Evolutionary conservation across 306 rosid genomes (phyloP).

Genomic region (Cucumis sativus): Cucumber_9930_V3 NC_026655.2:21723501-21724000

Average conservation of each 20-base stretch:
- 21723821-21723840: neutral
- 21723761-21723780: neutral
- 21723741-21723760: neutral
- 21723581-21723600: neutral
- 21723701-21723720: neutral
- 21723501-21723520: neutral
- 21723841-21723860: neutral
- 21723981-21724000: neutral
- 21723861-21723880: neutral
- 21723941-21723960: neutral
- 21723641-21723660: neutral
- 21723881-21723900: neutral
- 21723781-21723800: neutral
- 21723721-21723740: neutral
- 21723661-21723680: neutral
- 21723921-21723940: neutral
- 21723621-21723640: neutral
- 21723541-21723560: neutral
- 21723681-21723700: neutral
- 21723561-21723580: neutral
- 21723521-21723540: neutral
- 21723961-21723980: neutral
- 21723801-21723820: neutral
- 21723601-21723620: neutral
- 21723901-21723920: neutral